Evolutionary conservation across 306 rosid genomes (phyloP).

Genomic region (Cajanus cajan): DNA sequence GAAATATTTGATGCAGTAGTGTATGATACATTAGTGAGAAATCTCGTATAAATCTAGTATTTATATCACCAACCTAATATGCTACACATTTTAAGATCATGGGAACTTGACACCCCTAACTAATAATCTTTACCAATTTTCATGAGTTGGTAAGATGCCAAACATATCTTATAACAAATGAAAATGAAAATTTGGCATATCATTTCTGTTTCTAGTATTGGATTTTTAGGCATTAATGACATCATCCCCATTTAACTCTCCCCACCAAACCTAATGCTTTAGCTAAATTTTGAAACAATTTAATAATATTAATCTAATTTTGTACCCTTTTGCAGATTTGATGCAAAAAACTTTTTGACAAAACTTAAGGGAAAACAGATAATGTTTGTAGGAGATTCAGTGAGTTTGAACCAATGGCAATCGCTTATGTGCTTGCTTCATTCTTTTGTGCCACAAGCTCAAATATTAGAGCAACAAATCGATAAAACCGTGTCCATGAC

Average conservation of each 20-base stretch:
- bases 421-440: slow-evolving; percentile 64
- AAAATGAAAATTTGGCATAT: no score
- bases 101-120: no score
- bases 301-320: background rate
- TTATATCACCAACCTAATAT: no score
- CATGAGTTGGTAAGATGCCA: no score
- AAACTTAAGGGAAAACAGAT: slow-evolving; percentile 50
- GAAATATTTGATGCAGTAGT: no score
- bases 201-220: no score
- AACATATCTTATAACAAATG: no score
- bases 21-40: no score
- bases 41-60: no score
- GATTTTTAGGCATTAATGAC: background rate
- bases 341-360: slow-evolving; percentile 44
- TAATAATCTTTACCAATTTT: no score
- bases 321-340: slow-evolving; percentile 43
- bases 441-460: slow-evolving; percentile 40
- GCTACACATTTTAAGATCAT: no score
- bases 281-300: background rate
- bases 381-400: slow-evolving; percentile 72
- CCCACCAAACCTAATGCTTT: background rate
- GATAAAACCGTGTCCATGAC: background rate
- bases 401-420: slow-evolving; percentile 59
- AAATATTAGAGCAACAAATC: background rate
- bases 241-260: background rate